Conservation (phyloP, 345 rosid genomes). For the Citrus sinensis region DNA sequence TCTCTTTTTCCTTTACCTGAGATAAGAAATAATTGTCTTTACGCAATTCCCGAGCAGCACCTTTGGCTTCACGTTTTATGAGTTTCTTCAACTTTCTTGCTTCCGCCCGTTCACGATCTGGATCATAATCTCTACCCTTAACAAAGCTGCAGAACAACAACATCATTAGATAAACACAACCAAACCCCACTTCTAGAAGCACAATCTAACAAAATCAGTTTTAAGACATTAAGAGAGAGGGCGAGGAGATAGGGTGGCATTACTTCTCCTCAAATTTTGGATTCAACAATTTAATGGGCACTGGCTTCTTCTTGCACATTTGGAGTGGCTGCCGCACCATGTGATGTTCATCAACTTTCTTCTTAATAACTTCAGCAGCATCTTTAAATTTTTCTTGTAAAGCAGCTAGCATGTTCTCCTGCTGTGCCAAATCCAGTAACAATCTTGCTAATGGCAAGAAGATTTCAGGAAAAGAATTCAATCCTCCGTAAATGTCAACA, state of each 20-base stretch:
- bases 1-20: conserved; percentile 62
- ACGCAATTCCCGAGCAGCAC: conserved; percentile 78
- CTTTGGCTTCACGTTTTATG: conserved; percentile 57
- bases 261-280: conserved; percentile 88
- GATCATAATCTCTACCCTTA: conserved; percentile 91
- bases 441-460: conserved; percentile 60
- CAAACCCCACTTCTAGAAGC: neutral
- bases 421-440: conserved; percentile 48
- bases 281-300: conserved; percentile 57
- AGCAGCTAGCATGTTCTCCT: conserved; percentile 48
- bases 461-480: conserved; percentile 75
- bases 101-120: conserved; percentile 74
- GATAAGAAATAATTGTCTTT: conserved; percentile 64
- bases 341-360: conserved; percentile 47
- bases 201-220: neutral
- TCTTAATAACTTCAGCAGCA: conserved; percentile 48
- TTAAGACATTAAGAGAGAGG: neutral
- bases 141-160: conserved; percentile 62
- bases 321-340: conserved; percentile 63
- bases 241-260: neutral
- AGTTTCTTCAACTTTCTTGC: conserved; percentile 57
- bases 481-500: conserved; percentile 43
- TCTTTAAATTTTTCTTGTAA: conserved; percentile 48
- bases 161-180: conserved; percentile 8
- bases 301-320: conserved; percentile 79